A percentile compares a stretch with the other conserved stretches of the same genome.
Evolutionary conservation across 2,329 filamentous ascomycete species (phyloP).

Genomic region (Penicillium italicum): DNA sequence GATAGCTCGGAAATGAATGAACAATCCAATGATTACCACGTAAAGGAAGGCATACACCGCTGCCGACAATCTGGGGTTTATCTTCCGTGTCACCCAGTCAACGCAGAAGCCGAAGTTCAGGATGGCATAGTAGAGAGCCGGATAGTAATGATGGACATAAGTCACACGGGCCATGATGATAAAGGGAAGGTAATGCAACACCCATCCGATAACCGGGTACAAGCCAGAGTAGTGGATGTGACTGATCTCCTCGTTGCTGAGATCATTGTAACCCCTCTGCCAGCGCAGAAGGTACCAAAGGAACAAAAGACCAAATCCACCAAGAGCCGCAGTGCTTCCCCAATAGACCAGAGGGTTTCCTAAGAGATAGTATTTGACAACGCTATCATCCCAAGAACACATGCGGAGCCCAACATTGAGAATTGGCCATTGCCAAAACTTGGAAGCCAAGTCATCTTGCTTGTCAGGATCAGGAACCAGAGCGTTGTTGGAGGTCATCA

Average conservation of each 20-base stretch:
- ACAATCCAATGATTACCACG: constrained; percentile 69
- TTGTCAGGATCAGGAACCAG: constrained; percentile 97
- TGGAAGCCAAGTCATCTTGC: constrained; percentile 93
- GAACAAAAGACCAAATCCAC: constrained; percentile 67
- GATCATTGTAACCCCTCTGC: constrained; percentile 89
- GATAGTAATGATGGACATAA: constrained; percentile 99
- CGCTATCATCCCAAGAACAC: constrained; percentile 96
- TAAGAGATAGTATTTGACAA: constrained; percentile 96
- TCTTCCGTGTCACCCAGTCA: constrained; percentile 73
- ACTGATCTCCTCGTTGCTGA: constrained; percentile 76
- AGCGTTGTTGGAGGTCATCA: constrained; percentile 99
- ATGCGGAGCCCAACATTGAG: constrained; percentile 93
- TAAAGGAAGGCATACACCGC: constrained; percentile 73
- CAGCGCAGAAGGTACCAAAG: constrained; percentile 86
- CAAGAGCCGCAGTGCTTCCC: constrained; percentile 79
- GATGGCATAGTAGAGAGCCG: constrained; percentile 95
- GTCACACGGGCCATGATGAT: constrained; percentile 97
- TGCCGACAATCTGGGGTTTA: constrained; percentile 62
- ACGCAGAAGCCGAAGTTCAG: constrained; percentile 80
- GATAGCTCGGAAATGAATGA: constrained; percentile 86
- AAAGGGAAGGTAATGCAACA: constrained; percentile 94
- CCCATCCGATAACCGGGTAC: constrained; percentile 90
- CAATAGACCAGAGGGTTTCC: constrained; percentile 96
- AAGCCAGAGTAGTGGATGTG: constrained; percentile 91
- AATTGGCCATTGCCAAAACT: constrained; percentile 98